Conservation (phyloP, 257 asterid genomes). For the Parsonsia alboflavescens region DNA sequence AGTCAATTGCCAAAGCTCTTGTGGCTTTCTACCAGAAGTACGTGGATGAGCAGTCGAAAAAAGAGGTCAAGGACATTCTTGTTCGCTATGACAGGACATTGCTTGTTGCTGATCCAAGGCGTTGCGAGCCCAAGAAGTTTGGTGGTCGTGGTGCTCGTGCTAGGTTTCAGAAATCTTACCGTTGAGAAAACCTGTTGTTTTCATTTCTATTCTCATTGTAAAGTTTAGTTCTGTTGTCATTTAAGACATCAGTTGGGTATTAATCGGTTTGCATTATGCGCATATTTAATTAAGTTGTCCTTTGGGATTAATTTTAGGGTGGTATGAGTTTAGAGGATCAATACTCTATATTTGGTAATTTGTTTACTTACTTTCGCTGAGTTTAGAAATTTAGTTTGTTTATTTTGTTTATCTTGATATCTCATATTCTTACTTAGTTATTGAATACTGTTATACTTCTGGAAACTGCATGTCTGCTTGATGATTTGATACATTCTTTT, state of each 20-base stretch:
- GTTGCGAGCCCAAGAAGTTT: conserved; percentile 87
- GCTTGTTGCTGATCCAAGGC: conserved; percentile 87
- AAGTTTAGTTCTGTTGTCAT: background rate
- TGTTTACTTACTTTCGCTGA: background rate
- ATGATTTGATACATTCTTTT: too few species aligned
- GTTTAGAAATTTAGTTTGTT: background rate
- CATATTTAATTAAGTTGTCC: background rate
- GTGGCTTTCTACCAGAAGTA: conserved; percentile 26
- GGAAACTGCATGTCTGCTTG: too few species aligned
- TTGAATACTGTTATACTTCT: too few species aligned
- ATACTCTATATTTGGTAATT: background rate
- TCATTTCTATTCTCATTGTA: background rate
- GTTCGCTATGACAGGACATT: conserved; percentile 66
- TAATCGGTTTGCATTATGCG: background rate
- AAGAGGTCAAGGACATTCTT: conserved; percentile 54
- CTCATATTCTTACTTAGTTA: too few species aligned
- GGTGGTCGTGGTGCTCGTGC: conserved; percentile 96
- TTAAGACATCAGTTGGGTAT: background rate
- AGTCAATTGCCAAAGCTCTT: conserved; percentile 23
- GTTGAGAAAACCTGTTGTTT: conserved; percentile 27
- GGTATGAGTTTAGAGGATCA: background rate
- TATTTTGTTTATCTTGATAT: too few species aligned
- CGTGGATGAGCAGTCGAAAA: conserved; percentile 25
- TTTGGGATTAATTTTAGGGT: background rate
- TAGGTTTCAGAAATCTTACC: conserved; percentile 78